Evolutionary conservation across 2,329 filamentous ascomycete genomes (phyloP), one percentile per base, ranked within the genome.

Genomic region (Zymoseptoria brevis): DNA sequence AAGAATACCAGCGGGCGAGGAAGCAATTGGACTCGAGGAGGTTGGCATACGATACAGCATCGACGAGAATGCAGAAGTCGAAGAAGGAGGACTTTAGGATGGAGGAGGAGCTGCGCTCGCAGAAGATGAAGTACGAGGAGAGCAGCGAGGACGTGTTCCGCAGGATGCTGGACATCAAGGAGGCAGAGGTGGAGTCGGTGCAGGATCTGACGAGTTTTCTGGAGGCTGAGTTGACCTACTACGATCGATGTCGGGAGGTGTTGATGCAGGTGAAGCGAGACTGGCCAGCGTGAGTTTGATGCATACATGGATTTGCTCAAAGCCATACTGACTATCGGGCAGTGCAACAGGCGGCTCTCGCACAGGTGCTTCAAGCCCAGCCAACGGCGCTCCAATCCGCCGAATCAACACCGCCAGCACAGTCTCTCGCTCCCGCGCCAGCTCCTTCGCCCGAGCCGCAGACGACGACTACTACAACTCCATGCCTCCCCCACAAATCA

Each of bases 71-170:
- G 84, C 87, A 95, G 70, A 96, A 96, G 75, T 86, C 88, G 22
- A 96, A 96, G 78, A 90, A 87, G 69, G 93, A 97, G 70, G 93
- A 97, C 73, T 96, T 94, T 77, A 83, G 90, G 62, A 82, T 94
- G 58, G 94, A 97, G 74, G 93, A 97, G 72, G 93, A 97, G 75
- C 83, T 96, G 57, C 88, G 93, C 58, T 83, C 86, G 26, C 90
- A 94, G 73, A 96, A 96, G 74, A 89, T 90, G 68, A 97, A 97
- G 76, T 97, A 96, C 71, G 94, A 97, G 72, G 94, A 97, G 77
- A 87, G 90, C 16, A 94, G 84, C 71, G 93, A 97, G 71, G 93
- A 97, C 69, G 92, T 97, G 57, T 83, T 87, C 67, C 85, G 93
- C 60, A 84, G 93, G 57, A 97, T 97, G 94, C 85, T 95, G 75